A percentile compares a stretch with the other conserved stretches of the same genome.
These are phyloP conservation scores for Suillus spraguei DNA, from an alignment of 768 basidiomycete genomes.

Conservation along the genomic window DNA sequence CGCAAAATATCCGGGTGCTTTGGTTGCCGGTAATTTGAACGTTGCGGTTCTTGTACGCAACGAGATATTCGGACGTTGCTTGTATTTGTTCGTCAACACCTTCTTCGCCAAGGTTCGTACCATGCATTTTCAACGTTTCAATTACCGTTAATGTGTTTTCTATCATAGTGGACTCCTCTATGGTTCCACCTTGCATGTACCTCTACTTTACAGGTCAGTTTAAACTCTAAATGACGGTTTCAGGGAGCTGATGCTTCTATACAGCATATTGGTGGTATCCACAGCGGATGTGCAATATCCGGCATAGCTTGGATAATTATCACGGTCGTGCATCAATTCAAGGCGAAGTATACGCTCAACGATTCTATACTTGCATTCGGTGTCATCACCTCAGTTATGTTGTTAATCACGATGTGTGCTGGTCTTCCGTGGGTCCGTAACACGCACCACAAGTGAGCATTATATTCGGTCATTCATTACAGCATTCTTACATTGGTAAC, in stretches of 20 bases:
- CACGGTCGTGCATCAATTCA: conserved; percentile 61
- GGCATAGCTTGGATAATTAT: conserved; percentile 71
- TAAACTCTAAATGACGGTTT: background rate
- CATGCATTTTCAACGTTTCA: background rate
- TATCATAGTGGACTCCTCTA: conserved; percentile 66
- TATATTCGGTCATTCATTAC: background rate
- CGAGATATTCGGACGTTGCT: too few relatives aligned
- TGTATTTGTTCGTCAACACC: conserved; percentile 68
- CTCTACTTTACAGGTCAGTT: too few relatives aligned
- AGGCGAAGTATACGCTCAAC: conserved; percentile 48
- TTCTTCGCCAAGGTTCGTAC: conserved; percentile 63
- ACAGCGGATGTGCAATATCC: conserved; percentile 73
- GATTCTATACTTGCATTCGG: conserved; percentile 64
- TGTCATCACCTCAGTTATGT: conserved; percentile 55
- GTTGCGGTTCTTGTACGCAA: conserved; percentile 78
- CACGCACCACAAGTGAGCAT: conserved; percentile 73
- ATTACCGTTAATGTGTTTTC: conserved; percentile 3
- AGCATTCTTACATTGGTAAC: conserved; percentile 6
- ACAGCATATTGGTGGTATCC: conserved; percentile 79
- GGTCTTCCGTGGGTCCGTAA: conserved; percentile 83
- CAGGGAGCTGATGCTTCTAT: conserved; percentile 14
- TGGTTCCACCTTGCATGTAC: conserved; percentile 70
- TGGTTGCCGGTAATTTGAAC: conserved; percentile 75
- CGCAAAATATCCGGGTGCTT: conserved; percentile 64
- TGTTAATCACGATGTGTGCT: conserved; percentile 61